These are phyloP conservation scores for Wickerhamiella spandovensis DNA, from an alignment of 805 yeast species.

Conservation along the genomic window DNA sequence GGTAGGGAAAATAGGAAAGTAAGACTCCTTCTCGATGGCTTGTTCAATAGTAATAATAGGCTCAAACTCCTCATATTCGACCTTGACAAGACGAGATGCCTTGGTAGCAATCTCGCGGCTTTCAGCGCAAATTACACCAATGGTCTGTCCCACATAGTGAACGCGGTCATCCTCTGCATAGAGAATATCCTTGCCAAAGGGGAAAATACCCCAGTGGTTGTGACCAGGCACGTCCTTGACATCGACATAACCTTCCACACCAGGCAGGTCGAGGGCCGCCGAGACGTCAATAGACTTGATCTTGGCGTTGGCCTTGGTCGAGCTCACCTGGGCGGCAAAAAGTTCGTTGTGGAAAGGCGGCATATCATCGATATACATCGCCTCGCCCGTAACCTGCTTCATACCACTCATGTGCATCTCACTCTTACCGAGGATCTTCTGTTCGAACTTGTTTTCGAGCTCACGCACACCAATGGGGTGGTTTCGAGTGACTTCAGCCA, in stretches of 20 bases:
- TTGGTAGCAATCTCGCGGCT: slow-evolving; percentile 30
- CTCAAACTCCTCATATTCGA: slow-evolving; percentile 30
- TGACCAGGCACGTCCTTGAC: slow-evolving; percentile 28
- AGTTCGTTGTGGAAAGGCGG: slow-evolving; percentile 32
- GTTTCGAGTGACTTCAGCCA: slow-evolving; percentile 26
- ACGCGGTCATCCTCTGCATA: slow-evolving; percentile 31
- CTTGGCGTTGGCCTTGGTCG: slow-evolving; percentile 32
- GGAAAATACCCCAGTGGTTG: slow-evolving; percentile 31
- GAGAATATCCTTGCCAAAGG: slow-evolving; percentile 31
- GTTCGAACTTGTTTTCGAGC: slow-evolving; percentile 27
- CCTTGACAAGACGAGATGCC: slow-evolving; percentile 31
- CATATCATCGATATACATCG: slow-evolving; percentile 33
- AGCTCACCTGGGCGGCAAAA: slow-evolving; percentile 32
- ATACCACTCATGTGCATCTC: slow-evolving; percentile 33
- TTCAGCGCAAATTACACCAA: slow-evolving; percentile 31
- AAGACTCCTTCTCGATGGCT: slow-evolving; percentile 30
- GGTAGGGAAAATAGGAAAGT: slow-evolving; percentile 26
- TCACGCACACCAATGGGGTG: slow-evolving; percentile 29
- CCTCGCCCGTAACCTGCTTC: slow-evolving; percentile 38
- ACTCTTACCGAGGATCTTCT: slow-evolving; percentile 29
- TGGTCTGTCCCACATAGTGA: slow-evolving; percentile 31
- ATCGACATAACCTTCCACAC: slow-evolving; percentile 33
- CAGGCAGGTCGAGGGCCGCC: slow-evolving; percentile 28
- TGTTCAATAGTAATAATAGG: slow-evolving; percentile 32
- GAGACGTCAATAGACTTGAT: slow-evolving; percentile 29